Percentiles rank a stretch among this genome's conserved stretches.
Conservation (phyloP, 306 rosid genomes). For the Vigna radiata region DNA sequence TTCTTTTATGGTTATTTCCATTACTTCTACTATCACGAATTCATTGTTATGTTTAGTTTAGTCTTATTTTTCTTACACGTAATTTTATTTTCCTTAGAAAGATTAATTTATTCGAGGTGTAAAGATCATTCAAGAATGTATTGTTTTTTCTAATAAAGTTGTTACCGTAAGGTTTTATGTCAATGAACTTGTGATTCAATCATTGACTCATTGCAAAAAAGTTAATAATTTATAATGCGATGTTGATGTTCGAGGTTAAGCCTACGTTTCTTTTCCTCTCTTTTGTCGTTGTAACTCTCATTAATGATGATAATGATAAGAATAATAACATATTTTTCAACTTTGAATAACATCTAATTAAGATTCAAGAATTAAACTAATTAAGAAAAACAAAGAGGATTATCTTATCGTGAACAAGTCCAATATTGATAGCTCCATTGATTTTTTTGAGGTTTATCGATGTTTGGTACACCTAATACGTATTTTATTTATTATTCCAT, state of each 20-base stretch:
- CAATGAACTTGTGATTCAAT: background rate
- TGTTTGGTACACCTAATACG: constrained; percentile 12
- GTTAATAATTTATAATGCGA: background rate
- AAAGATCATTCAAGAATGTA: background rate
- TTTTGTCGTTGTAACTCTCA: background rate
- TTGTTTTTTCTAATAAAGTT: background rate
- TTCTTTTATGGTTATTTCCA: no score
- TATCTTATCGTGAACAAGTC: background rate
- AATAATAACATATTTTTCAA: background rate
- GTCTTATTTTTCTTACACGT: no score
- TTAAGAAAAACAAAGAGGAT: background rate
- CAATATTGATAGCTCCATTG: background rate
- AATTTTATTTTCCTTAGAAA: no score
- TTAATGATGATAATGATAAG: background rate
- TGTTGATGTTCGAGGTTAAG: background rate
- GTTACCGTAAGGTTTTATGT: background rate
- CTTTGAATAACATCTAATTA: background rate
- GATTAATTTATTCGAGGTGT: no score
- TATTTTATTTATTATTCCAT: background rate
- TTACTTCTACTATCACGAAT: no score
- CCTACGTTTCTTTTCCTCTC: background rate
- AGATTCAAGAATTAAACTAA: background rate
- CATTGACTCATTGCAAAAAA: background rate
- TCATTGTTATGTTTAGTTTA: no score
- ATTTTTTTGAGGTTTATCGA: background rate